These are phyloP conservation scores for Jasminum sambac DNA, from an alignment of 257 asterid genomes.

Conservation along the genomic window DNA sequence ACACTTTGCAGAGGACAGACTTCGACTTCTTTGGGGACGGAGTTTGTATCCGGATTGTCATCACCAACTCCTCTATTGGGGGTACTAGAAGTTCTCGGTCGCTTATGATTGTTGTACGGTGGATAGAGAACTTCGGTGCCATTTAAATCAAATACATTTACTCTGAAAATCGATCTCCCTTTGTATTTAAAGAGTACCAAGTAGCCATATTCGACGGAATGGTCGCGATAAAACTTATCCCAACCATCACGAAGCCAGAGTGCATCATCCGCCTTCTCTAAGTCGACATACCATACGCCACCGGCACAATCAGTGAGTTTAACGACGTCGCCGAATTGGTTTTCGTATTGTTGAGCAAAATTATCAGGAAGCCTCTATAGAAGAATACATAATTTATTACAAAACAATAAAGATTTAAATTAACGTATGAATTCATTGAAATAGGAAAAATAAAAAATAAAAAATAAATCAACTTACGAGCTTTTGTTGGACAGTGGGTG, in stretches of 20 bases:
- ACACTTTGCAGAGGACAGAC: background rate
- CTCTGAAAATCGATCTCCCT: conserved; percentile 16
- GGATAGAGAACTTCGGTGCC: conserved; percentile 24
- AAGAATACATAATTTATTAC: background rate
- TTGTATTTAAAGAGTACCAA: conserved; percentile 19
- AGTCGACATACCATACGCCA: background rate
- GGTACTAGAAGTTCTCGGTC: background rate
- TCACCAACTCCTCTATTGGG: background rate
- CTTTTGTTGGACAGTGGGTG: background rate
- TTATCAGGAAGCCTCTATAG: background rate
- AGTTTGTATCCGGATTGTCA: background rate
- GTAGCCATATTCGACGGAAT: conserved; percentile 11
- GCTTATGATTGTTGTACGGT: background rate
- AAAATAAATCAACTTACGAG: background rate
- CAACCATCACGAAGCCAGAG: conserved; percentile 25
- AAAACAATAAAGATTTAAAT: too few relatives aligned
- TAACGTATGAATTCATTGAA: too few relatives aligned
- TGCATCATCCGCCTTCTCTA: background rate
- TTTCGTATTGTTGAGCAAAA: background rate
- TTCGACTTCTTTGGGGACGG: background rate
- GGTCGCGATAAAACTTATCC: conserved; percentile 18
- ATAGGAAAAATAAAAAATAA: too few relatives aligned
- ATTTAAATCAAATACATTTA: conserved; percentile 19
- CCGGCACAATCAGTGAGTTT: background rate
- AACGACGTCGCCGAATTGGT: background rate